These are phyloP conservation scores for Hypsizygus marmoreus DNA, from an alignment of 768 basidiomycete genomes.

Conservation along the genomic window DNA sequence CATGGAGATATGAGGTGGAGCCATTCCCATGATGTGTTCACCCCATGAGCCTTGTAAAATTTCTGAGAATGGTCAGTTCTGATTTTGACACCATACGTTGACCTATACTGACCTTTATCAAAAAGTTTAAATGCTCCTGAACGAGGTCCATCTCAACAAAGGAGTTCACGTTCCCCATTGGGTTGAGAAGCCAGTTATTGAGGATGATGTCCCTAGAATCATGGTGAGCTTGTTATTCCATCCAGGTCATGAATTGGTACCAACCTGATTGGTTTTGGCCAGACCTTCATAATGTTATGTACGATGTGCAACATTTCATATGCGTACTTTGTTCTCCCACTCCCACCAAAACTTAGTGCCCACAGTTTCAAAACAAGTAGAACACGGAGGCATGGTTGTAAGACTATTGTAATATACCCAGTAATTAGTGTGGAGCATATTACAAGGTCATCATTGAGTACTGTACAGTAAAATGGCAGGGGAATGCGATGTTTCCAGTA, in stretches of 20 bases:
- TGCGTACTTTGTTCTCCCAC: slow-evolving; percentile 23
- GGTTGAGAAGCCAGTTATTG: slow-evolving; percentile 36
- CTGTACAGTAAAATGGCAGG: too few species aligned
- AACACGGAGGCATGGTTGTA: too few species aligned
- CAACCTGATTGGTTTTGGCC: slow-evolving; percentile 9
- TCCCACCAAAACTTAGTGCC: slow-evolving; percentile 18
- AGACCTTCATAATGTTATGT: slow-evolving; percentile 18
- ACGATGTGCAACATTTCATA: slow-evolving; percentile 23
- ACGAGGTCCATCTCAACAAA: slow-evolving; percentile 32
- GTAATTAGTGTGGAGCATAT: too few species aligned
- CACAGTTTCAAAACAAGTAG: slow-evolving; percentile 28
- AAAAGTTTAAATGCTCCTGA: slow-evolving; percentile 37
- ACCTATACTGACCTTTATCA: slow-evolving; percentile 33
- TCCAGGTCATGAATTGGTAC: not conserved
- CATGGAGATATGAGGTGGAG: too few species aligned
- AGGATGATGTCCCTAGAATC: slow-evolving; percentile 22
- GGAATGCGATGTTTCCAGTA: too few species aligned
- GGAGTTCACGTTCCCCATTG: slow-evolving; percentile 24
- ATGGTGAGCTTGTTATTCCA: not conserved
- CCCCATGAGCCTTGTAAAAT: too few species aligned
- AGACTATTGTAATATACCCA: too few species aligned
- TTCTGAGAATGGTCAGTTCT: too few species aligned
- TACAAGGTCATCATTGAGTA: too few species aligned
- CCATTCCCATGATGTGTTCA: too few species aligned
- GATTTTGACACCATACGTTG: too few species aligned